These are phyloP conservation scores for Senecio squalidus DNA, from an alignment of 140 eudicot species.

Conservation along the genomic window DNA sequence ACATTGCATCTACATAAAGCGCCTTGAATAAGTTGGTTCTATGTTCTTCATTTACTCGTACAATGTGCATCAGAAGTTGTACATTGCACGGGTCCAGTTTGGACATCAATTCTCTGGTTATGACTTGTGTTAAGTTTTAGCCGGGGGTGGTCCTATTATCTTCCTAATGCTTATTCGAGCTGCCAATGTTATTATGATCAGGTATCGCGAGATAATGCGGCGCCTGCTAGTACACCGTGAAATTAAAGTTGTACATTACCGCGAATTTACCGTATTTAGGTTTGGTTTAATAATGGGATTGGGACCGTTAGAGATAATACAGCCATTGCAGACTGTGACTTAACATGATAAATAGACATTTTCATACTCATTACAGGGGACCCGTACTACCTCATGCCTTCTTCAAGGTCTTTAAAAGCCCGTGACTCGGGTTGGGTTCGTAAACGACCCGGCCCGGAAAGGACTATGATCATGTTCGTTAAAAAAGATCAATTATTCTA, in stretches of 20 bases:
- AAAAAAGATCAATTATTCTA: background rate
- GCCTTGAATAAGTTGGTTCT: constrained; percentile 19
- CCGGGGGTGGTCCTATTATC: constrained; percentile 20
- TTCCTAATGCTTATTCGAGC: background rate
- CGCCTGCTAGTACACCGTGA: constrained; percentile 14
- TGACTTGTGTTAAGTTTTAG: constrained; percentile 2
- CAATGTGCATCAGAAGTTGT: background rate
- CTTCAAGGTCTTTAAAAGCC: constrained; percentile 14
- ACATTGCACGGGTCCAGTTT: background rate
- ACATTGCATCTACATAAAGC: background rate
- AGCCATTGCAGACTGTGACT: constrained; percentile 20
- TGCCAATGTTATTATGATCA: background rate
- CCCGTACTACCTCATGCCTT: constrained; percentile 14
- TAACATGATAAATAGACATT: constrained; percentile 19
- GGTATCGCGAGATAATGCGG: background rate
- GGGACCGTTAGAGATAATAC: constrained; percentile 24
- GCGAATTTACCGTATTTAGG: constrained; percentile 5
- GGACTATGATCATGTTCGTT: background rate
- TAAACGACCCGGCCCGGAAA: background rate
- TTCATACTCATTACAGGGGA: constrained; percentile 17
- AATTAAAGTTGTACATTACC: constrained; percentile 9
- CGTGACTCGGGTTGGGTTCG: background rate
- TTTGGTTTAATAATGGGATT: constrained; percentile 9
- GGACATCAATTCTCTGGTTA: constrained; percentile 23
- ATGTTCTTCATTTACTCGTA: constrained; percentile 8